Base-by-base conservation (phyloP, 2,329 filamentous ascomycete species). In the Fusarium agapanthi region DNA sequence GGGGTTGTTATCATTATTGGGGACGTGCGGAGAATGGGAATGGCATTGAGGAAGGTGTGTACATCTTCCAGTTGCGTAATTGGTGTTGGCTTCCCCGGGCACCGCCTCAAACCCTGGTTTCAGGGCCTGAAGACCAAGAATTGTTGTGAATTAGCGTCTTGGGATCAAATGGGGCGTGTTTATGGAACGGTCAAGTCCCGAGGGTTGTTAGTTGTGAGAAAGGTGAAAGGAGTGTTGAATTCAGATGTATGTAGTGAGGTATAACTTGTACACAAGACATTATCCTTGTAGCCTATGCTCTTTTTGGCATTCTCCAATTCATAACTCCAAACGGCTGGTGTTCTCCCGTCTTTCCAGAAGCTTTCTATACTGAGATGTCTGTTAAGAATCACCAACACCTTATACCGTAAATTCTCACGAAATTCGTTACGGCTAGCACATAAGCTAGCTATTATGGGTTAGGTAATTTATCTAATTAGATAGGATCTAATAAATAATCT, bases 21-120 rank as follows among this genome's bases (percentile, higher is more conserved):
- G 65, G 69, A 65, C 67, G 58, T 74, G 70, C 71, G 71, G 70
- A 65, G 71, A 61, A 69, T 24, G 30, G 32, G 16, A 51, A 26
- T 50, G 22, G 54, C 30, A 18, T 54, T 20, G 34, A 57, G 40
- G 30, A 28, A 50, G 37, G 26, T 37, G 15, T 38, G 13, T 43
- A 61, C 41, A 55, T 38, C 41, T 40, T 62, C 37, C n/a, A 35
- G n/a, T 44, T 54, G 55, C 41, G 56, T 68, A 48, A 26, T 10
- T 61, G 2, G 20, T 22, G 12, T 62, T 30, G 48, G 28, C 47
- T 48, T 38, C 47, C 47, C 63, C 37, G 47, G 41, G 30, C 47
- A 67, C 47, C 15, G 55, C 65, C 55, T 61, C 55, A 24, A 43
- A 34, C 20, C 34, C 38, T 30, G 24, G 38, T 60, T 66, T 51